Conservation (phyloP, 768 basidiomycete genomes). For the Russula brevipes region DNA sequence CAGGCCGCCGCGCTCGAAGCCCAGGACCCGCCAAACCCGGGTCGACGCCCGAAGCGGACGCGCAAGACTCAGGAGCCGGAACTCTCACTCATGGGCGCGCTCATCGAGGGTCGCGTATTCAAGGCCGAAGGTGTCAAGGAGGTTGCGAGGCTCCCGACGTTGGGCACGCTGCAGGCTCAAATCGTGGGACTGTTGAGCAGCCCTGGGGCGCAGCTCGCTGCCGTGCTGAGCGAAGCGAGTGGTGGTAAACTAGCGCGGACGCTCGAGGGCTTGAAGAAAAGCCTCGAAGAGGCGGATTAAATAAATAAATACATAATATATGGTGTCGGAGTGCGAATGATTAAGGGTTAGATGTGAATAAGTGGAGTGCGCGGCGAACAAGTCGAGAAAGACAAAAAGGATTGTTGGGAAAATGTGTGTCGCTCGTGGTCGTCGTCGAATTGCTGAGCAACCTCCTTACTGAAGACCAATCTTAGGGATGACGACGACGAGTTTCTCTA, state of each 20-base stretch:
- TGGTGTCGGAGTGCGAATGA: conserved; percentile 15
- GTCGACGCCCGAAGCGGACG: conserved; percentile 58
- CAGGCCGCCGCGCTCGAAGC: conserved; percentile 45
- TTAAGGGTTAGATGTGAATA: not conserved
- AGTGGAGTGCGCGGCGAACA: not conserved
- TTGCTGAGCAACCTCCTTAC: conserved; percentile 9
- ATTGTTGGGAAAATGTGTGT: conserved; percentile 23
- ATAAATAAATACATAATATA: conserved; percentile 5
- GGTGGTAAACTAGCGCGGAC: conserved; percentile 68
- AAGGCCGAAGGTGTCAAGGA: conserved; percentile 52
- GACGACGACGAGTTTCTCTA: conserved; percentile 36
- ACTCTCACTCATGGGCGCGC: conserved; percentile 66
- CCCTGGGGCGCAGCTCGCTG: conserved; percentile 68
- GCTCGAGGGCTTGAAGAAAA: conserved; percentile 66
- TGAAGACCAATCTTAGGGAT: conserved; percentile 25
- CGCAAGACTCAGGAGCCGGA: conserved; percentile 56
- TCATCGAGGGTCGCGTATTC: conserved; percentile 74
- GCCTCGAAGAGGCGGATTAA: conserved; percentile 46
- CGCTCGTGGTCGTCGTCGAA: conserved; percentile 10
- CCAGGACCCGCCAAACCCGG: conserved; percentile 64
- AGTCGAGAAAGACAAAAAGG: not conserved
- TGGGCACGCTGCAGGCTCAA: conserved; percentile 75
- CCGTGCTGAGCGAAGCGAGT: conserved; percentile 60
- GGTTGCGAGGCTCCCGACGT: conserved; percentile 68
- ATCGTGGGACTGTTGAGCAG: conserved; percentile 78